phyloP scores from a whole-genome alignment of 495 filamentous ascomycete genomes.

The Haplographium delicatum region DNA sequence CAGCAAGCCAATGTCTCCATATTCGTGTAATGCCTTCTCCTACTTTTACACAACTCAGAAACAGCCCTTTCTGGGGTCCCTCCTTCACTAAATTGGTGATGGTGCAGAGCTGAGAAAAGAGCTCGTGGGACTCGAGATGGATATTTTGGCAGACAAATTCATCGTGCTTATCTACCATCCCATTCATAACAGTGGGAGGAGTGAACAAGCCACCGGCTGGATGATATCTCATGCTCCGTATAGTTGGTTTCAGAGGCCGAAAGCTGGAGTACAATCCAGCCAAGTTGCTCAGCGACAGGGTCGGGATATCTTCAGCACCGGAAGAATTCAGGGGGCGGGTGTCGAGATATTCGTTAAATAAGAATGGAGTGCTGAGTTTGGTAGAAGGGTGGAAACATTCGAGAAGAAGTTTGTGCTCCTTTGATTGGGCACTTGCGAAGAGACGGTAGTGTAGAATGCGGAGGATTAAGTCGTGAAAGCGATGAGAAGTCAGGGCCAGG shows the following conservation, averaged over 20 bases:
- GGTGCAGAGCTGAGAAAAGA: constrained; percentile 67
- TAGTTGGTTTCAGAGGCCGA: constrained; percentile 9
- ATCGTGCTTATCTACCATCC: constrained; percentile 17
- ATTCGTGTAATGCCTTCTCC: constrained; percentile 60
- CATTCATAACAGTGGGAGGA: constrained; percentile 21
- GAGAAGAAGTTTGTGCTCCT: constrained; percentile 62
- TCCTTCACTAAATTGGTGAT: constrained; percentile 63
- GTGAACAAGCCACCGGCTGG: constrained; percentile 25
- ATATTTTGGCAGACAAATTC: constrained; percentile 51
- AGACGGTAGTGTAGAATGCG: constrained; percentile 64
- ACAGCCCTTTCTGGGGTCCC: constrained; percentile 52
- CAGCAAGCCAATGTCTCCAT: constrained; percentile 64
- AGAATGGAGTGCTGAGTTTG: constrained; percentile 61
- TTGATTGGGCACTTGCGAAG: constrained; percentile 45
- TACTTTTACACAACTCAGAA: constrained; percentile 55
- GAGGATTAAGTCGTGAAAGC: constrained; percentile 60
- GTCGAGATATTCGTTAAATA: constrained; percentile 44
- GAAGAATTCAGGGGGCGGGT: background rate
- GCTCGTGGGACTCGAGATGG: constrained; percentile 59
- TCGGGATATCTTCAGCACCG: constrained; percentile 4
- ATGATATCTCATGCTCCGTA: constrained; percentile 5
- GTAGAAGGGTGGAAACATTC: constrained; percentile 72
- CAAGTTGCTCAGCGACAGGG: constrained; percentile 41
- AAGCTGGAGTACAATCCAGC: constrained; percentile 29
- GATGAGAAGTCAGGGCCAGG: constrained; percentile 55